Percentiles rank a stretch among this genome's conserved stretches.
phyloP scores from a whole-genome alignment of 2,329 filamentous ascomycete genomes.

The Penicillium crustosum region DNA sequence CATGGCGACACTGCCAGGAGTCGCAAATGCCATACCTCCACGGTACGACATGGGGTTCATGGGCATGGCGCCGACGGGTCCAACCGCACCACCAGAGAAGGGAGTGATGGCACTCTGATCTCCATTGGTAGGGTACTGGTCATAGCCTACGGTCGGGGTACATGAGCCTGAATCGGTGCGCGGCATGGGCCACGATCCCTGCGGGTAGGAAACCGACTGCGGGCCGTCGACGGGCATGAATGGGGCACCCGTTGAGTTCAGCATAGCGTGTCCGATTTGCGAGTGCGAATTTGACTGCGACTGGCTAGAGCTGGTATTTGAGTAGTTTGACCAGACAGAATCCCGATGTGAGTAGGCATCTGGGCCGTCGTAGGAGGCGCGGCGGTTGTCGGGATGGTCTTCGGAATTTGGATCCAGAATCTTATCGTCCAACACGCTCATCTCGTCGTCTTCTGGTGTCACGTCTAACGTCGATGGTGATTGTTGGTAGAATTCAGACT shows the following conservation, averaged over 20 bases:
- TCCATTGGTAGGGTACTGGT: conserved; percentile 58
- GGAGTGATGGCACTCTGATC: conserved; percentile 47
- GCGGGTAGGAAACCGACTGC: conserved; percentile 37
- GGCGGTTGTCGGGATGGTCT: conserved; percentile 50
- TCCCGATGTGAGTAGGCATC: conserved; percentile 55
- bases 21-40: conserved; percentile 52
- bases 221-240: conserved; percentile 63
- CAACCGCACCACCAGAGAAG: conserved; percentile 45
- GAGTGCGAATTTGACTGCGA: conserved; percentile 45
- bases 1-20: conserved; percentile 53
- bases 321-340: conserved; percentile 52
- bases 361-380: conserved; percentile 48
- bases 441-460: conserved; percentile 51
- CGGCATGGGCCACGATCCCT: conserved; percentile 63
- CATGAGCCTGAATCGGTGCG: conserved; percentile 64
- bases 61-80: conserved; percentile 41
- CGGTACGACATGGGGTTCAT: conserved; percentile 46
- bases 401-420: conserved; percentile 52
- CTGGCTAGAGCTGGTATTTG: conserved; percentile 44
- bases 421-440: conserved; percentile 52
- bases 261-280: conserved; percentile 49
- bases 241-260: conserved; percentile 54
- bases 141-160: conserved; percentile 71
- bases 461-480: conserved; percentile 45
- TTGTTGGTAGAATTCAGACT: conserved; percentile 48